phyloP scores from a whole-genome alignment of 2,329 filamentous ascomycete genomes.

The Ceratocystis ficicola region DNA sequence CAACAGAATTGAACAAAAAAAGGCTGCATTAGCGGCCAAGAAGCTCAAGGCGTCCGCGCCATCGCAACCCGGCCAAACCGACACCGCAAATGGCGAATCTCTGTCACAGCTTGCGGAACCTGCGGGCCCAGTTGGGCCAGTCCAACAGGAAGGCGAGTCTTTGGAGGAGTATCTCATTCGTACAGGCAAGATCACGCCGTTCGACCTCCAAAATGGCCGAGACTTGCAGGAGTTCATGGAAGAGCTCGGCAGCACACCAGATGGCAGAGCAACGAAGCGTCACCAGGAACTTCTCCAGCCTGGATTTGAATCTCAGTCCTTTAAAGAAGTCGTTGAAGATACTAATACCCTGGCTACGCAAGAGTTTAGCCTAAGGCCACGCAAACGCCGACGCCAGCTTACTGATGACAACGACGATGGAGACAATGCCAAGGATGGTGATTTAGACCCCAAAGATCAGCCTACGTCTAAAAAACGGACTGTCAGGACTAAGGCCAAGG shows the following conservation, averaged over 20 bases:
- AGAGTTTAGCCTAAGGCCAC: constrained; percentile 16
- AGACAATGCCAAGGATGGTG: constrained; percentile 25
- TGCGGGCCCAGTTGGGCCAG: constrained; percentile 13
- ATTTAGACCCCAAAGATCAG: constrained; percentile 33
- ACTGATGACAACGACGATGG: neutral
- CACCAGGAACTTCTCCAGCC: constrained; percentile 63
- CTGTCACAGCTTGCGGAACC: neutral
- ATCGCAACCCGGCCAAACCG: neutral
- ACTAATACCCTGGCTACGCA: constrained; percentile 5
- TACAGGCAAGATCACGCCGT: constrained; percentile 95
- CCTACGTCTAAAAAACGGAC: constrained; percentile 29
- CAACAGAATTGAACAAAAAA: constrained; percentile 41
- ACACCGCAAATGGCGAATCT: neutral
- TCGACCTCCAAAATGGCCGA: constrained; percentile 56
- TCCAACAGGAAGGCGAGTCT: constrained; percentile 49
- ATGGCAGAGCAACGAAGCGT: constrained; percentile 42
- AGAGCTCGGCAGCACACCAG: constrained; percentile 30
- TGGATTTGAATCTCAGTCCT: constrained; percentile 48
- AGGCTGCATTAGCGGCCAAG: constrained; percentile 47
- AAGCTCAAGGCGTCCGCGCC: constrained; percentile 27
- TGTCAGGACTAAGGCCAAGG: neutral
- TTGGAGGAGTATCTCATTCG: constrained; percentile 83
- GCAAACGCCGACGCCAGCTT: constrained; percentile 16
- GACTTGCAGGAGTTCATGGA: constrained; percentile 54
- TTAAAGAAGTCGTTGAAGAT: constrained; percentile 13